Evolutionary conservation across 2,329 filamentous ascomycete species (phyloP), one percentile per base, ranked within the genome.

Genomic region (Huntiella abstrusa): DNA sequence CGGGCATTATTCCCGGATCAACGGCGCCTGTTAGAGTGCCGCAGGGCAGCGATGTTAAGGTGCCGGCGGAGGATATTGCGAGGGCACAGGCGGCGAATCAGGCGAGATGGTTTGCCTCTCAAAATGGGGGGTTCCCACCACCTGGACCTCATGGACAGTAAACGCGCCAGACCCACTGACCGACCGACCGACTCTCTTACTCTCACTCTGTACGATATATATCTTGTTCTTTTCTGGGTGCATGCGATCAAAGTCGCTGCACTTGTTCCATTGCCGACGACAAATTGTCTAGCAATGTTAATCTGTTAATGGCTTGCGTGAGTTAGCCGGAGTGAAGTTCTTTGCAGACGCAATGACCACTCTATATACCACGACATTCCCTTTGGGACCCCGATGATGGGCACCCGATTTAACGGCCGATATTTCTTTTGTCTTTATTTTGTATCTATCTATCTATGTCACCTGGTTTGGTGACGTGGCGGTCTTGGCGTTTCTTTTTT

Each of bases 1-100:
- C 77, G 48, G 73, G 76, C 52, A 71, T 83, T 42, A 68, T 79
- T 33, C 71, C 77, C 42, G 66, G 71, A 17, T 52, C 41, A 5
- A 39, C 33, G 13, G 35, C 39, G 10, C 33, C 40, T n/a, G 48
- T 48, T 51, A 44, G 48, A 54, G 33, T 60, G 4, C 22, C 22
- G 2, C 40, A 41, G n/a, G 60, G 60, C 49, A 70, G 73, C 41
- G 75, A 78, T 51, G 68, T 71, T 52, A 80, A 80, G 58, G 49
- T 74, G 51, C 75, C 73, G 49, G 68, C 68, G 35, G 75, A 79
- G 58, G 68, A 74, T 52, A 71, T 69, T n/a, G 65, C 48, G 12
- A 42, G 41, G 7, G 39, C 46, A n/a, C 44, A 47, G 34, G 40
- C 33, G n/a, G 28, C 22, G 10, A 33, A 50, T 32, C 45, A 50